Evolutionary conservation across 257 asterid genomes (phyloP), one percentile per base, ranked within the genome.

Genomic region (Solanum arcanum): DNA sequence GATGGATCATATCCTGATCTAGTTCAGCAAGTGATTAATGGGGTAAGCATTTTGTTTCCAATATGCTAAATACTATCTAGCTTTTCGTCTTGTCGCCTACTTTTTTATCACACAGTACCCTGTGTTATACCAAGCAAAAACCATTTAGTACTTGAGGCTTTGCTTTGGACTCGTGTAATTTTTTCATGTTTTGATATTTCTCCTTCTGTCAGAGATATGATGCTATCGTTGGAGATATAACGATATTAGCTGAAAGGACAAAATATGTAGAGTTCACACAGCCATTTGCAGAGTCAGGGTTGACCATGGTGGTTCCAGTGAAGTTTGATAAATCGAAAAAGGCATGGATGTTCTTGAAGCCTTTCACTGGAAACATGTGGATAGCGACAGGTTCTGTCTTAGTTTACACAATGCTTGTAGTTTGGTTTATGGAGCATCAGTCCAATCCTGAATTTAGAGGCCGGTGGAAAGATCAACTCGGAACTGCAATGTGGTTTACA

Each of bases 401-500:
- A 27, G 82, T 87, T 87, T 91, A 91, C 84, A 91, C 93, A 14
- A 87, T 88, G 89, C 59, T 90, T 33, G 91, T 91, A n/a, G 74
- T 90, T 23, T 90, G 91, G 92, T 90, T 86, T 88, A 86, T 91
- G 83, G 93, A 91, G 87, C 89, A 88, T 89, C 90, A 86, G 42
- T 72, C 91, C 15, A 90, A 91, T 66, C 62, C 76, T 56, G 81
- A 86, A 23, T 91, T 91, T 59, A 66, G 70, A 81, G 88, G 92
- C 27, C 47, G 78, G 23, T 73, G 86, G 91, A 90, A 77, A 87
- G 90, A 90, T 77, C 92, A 91, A 85, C 86, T 91, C 27, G 88
- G 78, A 77, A 87, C 90, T 73, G 91, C 92, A 33, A 33, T 90
- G 56, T 91, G 93, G 93, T 91, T 90, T 91, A 91, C 92, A 77